Base-by-base conservation (phyloP, 1,284 basidiomycete genomes). In the Puccinia brachypodii region DNA sequence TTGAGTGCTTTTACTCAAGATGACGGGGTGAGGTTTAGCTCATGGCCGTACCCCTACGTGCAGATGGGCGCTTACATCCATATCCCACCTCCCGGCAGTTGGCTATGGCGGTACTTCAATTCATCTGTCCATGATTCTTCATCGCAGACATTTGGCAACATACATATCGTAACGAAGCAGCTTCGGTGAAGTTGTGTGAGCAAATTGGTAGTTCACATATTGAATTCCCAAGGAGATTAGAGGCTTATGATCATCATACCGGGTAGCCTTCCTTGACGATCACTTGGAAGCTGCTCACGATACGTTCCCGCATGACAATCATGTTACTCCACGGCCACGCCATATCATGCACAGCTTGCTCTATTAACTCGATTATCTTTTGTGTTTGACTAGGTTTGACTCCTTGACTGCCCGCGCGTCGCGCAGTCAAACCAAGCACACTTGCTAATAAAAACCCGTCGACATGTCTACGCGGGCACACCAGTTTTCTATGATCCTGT, bases 371-470 rank as follows among this genome's bases (percentile, higher is more conserved):
- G 36, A 66, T 66, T 42, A 66, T 36, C 13, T 66, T 19, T 66
- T 66, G 60, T 64, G 60, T 64, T 64, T 22, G 14, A 64, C n/a
- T n/a, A n/a, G n/a, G n/a, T n/a, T n/a, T 28, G 25, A 58, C 58
- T 60, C 58, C 64, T 68, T 44, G 3, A 68, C 28, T 56, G 19
- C 53, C 53, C 11, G 53, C 64, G 38, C 64, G 64, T 44, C 64
- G 38, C 64, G 64, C 64, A 68, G 64, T 68, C 64, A 68, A 64
- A 44, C 40, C 14, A 68, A n/a, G n/a, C n/a, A n/a, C n/a, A n/a
- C n/a, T n/a, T n/a, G n/a, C n/a, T n/a, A n/a, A n/a, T n/a, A n/a
- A n/a, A n/a, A n/a, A n/a, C n/a, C n/a, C n/a, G n/a, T n/a, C n/a
- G n/a, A 44, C 9, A 11, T 8, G 8, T 19, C 11, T 28, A 22